These are phyloP conservation scores for Scytalidium lignicola DNA, from an alignment of 2,329 filamentous ascomycete genomes.

Conservation along the genomic window DNA sequence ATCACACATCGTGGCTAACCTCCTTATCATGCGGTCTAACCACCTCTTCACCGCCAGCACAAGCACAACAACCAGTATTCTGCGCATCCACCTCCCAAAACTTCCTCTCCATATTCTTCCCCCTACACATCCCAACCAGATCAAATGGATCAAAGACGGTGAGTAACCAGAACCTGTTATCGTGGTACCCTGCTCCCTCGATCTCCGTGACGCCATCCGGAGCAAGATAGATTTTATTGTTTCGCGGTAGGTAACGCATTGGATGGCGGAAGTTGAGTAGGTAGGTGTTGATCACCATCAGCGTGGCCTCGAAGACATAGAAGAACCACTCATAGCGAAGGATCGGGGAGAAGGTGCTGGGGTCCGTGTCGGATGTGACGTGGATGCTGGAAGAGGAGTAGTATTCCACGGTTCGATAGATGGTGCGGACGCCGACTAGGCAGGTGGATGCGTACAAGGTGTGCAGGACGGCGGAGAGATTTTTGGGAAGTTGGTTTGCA, in stretches of 20 bases:
- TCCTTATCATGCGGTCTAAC: background rate
- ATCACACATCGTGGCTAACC: background rate
- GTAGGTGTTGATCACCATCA: conserved; percentile 47
- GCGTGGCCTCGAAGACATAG: conserved; percentile 48
- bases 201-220: conserved; percentile 45
- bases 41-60: background rate
- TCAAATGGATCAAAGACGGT: conserved; percentile 28
- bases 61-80: background rate
- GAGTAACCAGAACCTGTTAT: conserved; percentile 31
- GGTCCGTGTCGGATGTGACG: conserved; percentile 28
- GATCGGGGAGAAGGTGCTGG: conserved; percentile 35
- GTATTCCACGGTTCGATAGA: conserved; percentile 56
- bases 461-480: conserved; percentile 30
- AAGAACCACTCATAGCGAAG: conserved; percentile 56
- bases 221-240: conserved; percentile 44
- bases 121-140: conserved; percentile 16
- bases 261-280: conserved; percentile 49
- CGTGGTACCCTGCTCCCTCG: conserved; percentile 43
- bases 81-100: conserved; percentile 22
- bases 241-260: conserved; percentile 42
- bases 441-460: conserved; percentile 46
- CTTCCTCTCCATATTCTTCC: conserved; percentile 16
- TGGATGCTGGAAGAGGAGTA: conserved; percentile 42
- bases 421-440: conserved; percentile 47
- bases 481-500: conserved; percentile 24